Percentiles rank a stretch among this genome's conserved stretches.
These are phyloP conservation scores for Akanthomyces dipterigenus DNA, from an alignment of 2,329 filamentous ascomycete genomes.

Conservation along the genomic window DNA sequence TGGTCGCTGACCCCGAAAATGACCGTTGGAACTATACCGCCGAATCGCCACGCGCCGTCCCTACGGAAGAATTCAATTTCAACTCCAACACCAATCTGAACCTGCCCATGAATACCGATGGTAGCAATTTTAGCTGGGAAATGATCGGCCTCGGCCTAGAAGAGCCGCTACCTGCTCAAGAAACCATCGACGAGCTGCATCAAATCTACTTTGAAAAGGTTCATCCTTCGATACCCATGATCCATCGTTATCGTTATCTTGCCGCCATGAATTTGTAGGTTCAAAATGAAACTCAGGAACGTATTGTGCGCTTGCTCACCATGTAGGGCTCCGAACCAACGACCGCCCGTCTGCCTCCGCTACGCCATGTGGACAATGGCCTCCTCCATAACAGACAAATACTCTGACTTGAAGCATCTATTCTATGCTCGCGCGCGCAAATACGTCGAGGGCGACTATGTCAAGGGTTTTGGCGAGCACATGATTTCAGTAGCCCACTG, in stretches of 20 bases:
- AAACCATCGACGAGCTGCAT: constrained; percentile 77
- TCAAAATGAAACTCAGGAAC: not conserved
- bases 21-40: constrained; percentile 50
- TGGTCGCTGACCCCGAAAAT: constrained; percentile 40
- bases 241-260: constrained; percentile 81
- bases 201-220: constrained; percentile 87
- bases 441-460: constrained; percentile 82
- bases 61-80: constrained; percentile 54
- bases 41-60: constrained; percentile 44
- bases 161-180: constrained; percentile 51
- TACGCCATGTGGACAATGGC: constrained; percentile 97
- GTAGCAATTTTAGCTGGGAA: constrained; percentile 70
- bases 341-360: constrained; percentile 79
- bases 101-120: constrained; percentile 44
- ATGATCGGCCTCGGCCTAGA: constrained; percentile 55
- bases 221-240: constrained; percentile 78
- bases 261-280: constrained; percentile 76
- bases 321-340: constrained; percentile 64
- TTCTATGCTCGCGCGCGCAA: constrained; percentile 89
- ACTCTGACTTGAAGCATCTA: constrained; percentile 68
- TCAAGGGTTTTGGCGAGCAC: constrained; percentile 85
- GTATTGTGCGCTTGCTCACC: constrained; percentile 10
- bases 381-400: constrained; percentile 80
- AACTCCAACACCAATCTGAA: constrained; percentile 38
- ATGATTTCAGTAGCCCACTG: constrained; percentile 81